These are phyloP conservation scores for Ensete ventricosum DNA, from an alignment of 176 grass and related monocot species.

Conservation along the genomic window DNA sequence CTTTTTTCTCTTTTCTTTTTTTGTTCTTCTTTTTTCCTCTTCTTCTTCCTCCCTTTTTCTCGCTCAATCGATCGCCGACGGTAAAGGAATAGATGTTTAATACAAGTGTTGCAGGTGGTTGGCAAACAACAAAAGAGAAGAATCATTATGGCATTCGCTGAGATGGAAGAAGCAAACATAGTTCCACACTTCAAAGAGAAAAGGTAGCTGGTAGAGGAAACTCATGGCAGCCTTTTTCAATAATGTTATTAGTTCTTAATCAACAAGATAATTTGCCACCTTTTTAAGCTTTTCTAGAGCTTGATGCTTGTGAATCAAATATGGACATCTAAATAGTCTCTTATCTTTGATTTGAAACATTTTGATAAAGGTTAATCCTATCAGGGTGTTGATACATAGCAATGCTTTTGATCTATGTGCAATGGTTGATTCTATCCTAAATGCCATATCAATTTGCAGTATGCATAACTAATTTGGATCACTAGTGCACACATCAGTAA, in stretches of 20 bases:
- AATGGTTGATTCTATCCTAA: neutral
- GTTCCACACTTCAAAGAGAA: neutral
- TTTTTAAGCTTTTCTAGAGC: neutral
- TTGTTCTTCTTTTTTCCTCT: too few species aligned
- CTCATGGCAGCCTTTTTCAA: neutral
- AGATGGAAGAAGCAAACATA: neutral
- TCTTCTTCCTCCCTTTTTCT: too few species aligned
- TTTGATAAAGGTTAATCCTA: too few species aligned
- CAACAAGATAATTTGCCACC: neutral
- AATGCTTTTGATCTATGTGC: neutral
- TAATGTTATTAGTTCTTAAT: neutral
- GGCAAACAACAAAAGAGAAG: neutral
- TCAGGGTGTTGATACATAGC: too few species aligned
- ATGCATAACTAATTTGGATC: neutral
- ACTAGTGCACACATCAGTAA: neutral
- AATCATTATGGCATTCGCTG: neutral
- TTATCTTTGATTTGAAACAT: neutral
- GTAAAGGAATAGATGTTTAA: neutral
- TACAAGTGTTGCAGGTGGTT: neutral
- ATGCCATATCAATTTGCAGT: neutral
- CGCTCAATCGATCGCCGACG: too few species aligned
- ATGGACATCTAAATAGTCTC: neutral
- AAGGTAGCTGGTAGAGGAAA: neutral
- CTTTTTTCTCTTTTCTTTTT: too few species aligned
- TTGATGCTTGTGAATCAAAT: neutral